Percentiles rank a stretch among this genome's conserved stretches.
Evolutionary conservation across 2,329 filamentous ascomycete genomes (phyloP).

Genomic region (Ascosphaera pollenicola): DNA sequence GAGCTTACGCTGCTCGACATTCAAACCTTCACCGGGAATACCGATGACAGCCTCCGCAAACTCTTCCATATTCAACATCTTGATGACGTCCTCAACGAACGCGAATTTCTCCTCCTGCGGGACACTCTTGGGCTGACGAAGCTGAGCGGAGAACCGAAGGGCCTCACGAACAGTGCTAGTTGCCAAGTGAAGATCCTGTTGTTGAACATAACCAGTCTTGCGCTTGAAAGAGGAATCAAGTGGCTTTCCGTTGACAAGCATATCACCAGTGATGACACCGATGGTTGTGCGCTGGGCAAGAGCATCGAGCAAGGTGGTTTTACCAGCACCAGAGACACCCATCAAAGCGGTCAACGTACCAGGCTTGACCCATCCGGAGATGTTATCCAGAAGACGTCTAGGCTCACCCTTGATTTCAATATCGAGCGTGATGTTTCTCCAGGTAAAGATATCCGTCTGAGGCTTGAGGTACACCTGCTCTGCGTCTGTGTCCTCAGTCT

Average conservation of each 20-base stretch:
- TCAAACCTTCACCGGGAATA: conserved; percentile 54
- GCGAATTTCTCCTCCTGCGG: conserved; percentile 52
- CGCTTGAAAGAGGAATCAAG: conserved; percentile 37
- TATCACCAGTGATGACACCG: conserved; percentile 42
- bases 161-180: conserved; percentile 76
- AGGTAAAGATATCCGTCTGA: conserved; percentile 24
- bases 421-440: conserved; percentile 33
- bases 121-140: conserved; percentile 59
- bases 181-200: conserved; percentile 56
- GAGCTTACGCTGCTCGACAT: conserved; percentile 42
- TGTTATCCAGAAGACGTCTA: conserved; percentile 30
- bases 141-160: conserved; percentile 59
- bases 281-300: conserved; percentile 35
- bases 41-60: conserved; percentile 79
- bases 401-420: conserved; percentile 28
- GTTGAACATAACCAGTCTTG: conserved; percentile 45
- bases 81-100: conserved; percentile 75
- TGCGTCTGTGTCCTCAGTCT: conserved; percentile 4
- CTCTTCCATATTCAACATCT: conserved; percentile 66
- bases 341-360: conserved; percentile 34
- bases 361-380: conserved; percentile 33
- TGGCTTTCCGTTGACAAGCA: conserved; percentile 39
- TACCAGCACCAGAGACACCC: conserved; percentile 42
- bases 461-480: conserved; percentile 4
- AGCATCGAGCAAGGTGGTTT: conserved; percentile 37